Evolutionary conservation across 306 rosid species (phyloP).

Genomic region (Prunus salicina): DNA sequence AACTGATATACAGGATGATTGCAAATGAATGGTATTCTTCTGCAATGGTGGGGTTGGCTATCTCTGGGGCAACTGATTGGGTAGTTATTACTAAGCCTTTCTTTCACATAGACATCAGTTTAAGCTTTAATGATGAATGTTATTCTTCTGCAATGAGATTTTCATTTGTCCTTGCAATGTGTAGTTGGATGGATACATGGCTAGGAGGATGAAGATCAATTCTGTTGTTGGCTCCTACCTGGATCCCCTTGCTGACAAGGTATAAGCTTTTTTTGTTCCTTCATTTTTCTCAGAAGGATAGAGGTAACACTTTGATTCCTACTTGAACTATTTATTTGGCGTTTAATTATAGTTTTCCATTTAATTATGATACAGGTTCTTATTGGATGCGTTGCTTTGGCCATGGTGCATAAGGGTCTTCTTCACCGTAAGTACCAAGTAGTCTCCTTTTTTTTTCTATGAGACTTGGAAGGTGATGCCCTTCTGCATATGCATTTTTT

Average conservation of each 20-base stretch:
- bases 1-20: constrained; percentile 61
- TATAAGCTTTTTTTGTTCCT: constrained; percentile 4
- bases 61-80: constrained; percentile 91
- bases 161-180: constrained; percentile 17
- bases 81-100: constrained; percentile 25
- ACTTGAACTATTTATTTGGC: neutral
- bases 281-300: neutral
- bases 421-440: constrained; percentile 87
- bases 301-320: neutral
- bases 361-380: constrained; percentile 58
- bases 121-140: neutral
- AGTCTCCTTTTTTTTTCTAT: neutral
- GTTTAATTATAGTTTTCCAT: neutral
- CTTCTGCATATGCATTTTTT: neutral
- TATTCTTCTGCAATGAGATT: neutral
- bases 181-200: constrained; percentile 84
- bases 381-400: constrained; percentile 86
- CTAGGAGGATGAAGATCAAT: constrained; percentile 84
- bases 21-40: constrained; percentile 62
- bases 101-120: neutral
- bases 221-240: constrained; percentile 97
- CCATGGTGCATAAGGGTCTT: constrained; percentile 82
- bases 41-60: constrained; percentile 76
- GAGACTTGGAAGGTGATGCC: neutral
- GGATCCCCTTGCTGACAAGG: constrained; percentile 99